Evolutionary conservation across 495 filamentous ascomycete genomes (phyloP).

Genomic region (Hypomontagnella submonticulosa): DNA sequence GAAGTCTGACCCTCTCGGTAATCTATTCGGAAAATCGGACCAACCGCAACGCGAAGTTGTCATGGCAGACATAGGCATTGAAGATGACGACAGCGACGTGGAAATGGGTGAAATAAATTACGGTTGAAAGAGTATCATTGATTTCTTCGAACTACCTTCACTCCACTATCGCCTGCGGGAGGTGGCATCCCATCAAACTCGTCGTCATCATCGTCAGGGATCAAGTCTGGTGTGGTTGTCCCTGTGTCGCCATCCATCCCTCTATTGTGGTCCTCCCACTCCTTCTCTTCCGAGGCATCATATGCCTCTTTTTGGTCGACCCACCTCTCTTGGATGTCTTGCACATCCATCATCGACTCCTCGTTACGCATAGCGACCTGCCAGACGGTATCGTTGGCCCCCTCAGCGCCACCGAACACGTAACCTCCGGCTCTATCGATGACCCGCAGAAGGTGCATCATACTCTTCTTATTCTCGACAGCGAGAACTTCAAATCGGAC

Average conservation of each 20-base stretch:
- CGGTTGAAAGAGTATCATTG: slow-evolving; percentile 52
- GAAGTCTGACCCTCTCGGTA: slow-evolving; percentile 51
- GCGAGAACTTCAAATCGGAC: slow-evolving; percentile 93
- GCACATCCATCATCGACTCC: slow-evolving; percentile 77
- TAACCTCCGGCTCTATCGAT: slow-evolving; percentile 94
- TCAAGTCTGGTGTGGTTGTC: slow-evolving; percentile 44
- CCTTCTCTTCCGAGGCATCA: slow-evolving; percentile 79
- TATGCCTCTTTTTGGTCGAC: slow-evolving; percentile 87
- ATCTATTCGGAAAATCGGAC: slow-evolving; percentile 52
- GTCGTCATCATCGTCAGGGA: slow-evolving; percentile 51
- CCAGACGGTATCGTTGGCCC: slow-evolving; percentile 94
- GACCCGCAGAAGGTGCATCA: slow-evolving; percentile 87
- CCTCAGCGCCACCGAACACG: slow-evolving; percentile 90
- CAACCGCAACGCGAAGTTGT: slow-evolving; percentile 51
- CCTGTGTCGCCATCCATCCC: slow-evolving; percentile 43
- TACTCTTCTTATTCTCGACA: slow-evolving; percentile 94
- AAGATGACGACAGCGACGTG: slow-evolving; percentile 61
- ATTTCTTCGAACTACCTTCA: slow-evolving; percentile 55
- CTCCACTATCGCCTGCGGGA: slow-evolving; percentile 49
- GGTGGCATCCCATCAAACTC: slow-evolving; percentile 49
- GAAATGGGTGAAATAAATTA: slow-evolving; percentile 59
- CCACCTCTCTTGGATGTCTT: slow-evolving; percentile 96
- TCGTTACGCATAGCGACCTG: slow-evolving; percentile 93
- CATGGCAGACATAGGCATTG: slow-evolving; percentile 54
- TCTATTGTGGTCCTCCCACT: slow-evolving; percentile 69